phyloP scores from a whole-genome alignment of 352 stramenopile genomes.

The Stephanocyclus meneghinianus region DNA sequence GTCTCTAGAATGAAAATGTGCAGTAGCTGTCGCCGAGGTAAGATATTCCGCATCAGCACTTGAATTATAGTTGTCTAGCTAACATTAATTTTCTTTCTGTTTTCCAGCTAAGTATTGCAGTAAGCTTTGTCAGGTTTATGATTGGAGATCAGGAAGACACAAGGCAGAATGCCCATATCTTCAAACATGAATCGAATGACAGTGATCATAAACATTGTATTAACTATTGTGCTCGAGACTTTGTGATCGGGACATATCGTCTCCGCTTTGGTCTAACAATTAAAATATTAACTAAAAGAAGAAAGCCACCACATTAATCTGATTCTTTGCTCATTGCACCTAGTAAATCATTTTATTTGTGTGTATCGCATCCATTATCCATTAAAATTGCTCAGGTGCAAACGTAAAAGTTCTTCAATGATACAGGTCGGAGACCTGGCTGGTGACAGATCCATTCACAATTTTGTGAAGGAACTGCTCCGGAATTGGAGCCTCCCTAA shows the following conservation, averaged over 20 bases:
- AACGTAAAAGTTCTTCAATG: constrained; percentile 48
- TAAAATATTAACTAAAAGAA: not conserved
- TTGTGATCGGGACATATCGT: not conserved
- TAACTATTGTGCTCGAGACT: not conserved
- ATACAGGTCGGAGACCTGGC: constrained; percentile 94
- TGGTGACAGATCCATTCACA: constrained; percentile 86
- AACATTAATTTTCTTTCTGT: not conserved
- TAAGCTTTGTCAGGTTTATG: constrained; percentile 63
- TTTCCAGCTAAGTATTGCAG: constrained; percentile 72
- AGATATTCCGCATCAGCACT: not conserved
- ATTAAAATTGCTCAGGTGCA: not conserved
- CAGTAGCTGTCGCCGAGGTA: constrained; percentile 54
- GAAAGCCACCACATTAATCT: not conserved
- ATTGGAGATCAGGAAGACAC: constrained; percentile 62
- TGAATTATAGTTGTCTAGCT: not conserved
- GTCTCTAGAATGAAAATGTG: constrained; percentile 60
- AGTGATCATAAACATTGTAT: not conserved
- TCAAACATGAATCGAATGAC: constrained; percentile 24
- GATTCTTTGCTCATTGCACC: not conserved
- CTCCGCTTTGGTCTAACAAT: not conserved
- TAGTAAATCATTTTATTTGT: not conserved
- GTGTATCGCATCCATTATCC: not conserved
- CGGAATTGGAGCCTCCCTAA: constrained; percentile 94
- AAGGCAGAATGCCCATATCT: constrained; percentile 82
- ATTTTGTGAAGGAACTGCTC: constrained; percentile 97